A percentile compares a stretch with the other conserved stretches of the same genome.
Evolutionary conservation across 192 early-diverging fungal genomes (phyloP).

Genomic region (Dimargaris cristalligena): DNA sequence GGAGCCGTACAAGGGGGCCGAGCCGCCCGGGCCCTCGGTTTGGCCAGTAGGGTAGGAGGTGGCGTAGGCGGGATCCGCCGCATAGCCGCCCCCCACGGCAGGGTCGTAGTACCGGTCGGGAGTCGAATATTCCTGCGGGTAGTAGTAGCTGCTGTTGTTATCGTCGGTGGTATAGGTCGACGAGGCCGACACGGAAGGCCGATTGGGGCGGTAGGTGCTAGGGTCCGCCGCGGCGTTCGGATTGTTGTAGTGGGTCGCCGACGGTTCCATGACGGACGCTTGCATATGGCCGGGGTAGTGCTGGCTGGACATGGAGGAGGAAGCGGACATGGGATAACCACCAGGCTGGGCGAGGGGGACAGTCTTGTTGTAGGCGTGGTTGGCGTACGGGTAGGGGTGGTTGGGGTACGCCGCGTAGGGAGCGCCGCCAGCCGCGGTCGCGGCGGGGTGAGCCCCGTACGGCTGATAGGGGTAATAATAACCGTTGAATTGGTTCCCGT

Average conservation of each 20-base stretch:
- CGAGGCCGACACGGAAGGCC: too few species aligned
- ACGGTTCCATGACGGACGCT: neutral
- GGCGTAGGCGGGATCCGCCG: too few species aligned
- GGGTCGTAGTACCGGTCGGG: too few species aligned
- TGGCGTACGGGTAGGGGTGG: neutral
- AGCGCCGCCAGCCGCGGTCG: neutral
- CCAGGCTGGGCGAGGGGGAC: neutral
- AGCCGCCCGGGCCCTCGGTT: too few species aligned
- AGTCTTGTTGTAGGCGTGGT: neutral
- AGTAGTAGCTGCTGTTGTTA: neutral
- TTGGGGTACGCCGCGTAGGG: neutral
- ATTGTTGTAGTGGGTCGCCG: neutral
- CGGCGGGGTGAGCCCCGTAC: neutral
- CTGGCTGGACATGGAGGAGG: neutral
- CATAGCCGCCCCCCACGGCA: too few species aligned
- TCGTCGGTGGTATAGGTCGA: too few species aligned
- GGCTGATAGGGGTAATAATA: neutral
- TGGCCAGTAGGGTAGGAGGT: too few species aligned
- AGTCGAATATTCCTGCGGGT: too few species aligned
- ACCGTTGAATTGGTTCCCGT: neutral
- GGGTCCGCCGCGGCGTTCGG: neutral
- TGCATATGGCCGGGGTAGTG: neutral
- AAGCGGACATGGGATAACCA: neutral
- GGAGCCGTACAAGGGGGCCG: too few species aligned
- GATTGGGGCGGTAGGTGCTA: neutral